These are phyloP conservation scores for Musa troglodytarum DNA, from an alignment of 176 grass and related monocot genomes.

Conservation along the genomic window DNA sequence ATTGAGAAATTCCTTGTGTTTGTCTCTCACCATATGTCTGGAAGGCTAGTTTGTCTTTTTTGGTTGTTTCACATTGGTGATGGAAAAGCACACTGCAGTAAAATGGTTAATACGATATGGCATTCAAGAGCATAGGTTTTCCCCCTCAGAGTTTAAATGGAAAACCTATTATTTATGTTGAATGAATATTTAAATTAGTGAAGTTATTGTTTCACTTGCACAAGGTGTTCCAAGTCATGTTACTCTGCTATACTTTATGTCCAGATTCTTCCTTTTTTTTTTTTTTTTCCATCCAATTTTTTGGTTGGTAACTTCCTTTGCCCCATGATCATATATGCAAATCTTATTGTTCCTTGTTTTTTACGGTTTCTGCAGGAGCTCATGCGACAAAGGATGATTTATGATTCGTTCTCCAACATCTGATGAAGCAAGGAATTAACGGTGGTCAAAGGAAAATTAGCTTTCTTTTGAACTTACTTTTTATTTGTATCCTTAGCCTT, in stretches of 20 bases:
- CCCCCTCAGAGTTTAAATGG: background rate
- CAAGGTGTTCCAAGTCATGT: background rate
- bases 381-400: background rate
- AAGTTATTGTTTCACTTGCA: background rate
- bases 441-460: background rate
- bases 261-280: background rate
- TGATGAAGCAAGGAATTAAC: background rate
- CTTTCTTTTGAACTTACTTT: background rate
- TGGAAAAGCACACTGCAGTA: background rate
- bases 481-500: background rate
- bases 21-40: no score
- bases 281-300: background rate
- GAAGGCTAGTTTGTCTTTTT: background rate
- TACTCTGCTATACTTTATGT: background rate
- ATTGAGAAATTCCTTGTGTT: no score
- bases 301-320: background rate
- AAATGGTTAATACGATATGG: background rate
- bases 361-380: background rate
- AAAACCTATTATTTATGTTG: no score
- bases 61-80: background rate
- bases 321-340: background rate
- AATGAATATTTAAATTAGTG: no score
- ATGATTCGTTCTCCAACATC: background rate
- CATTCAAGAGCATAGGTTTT: background rate
- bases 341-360: background rate